These are phyloP conservation scores for Xylariaceae sp. DNA, from an alignment of 2,329 filamentous ascomycete genomes.

Conservation along the genomic window DNA sequence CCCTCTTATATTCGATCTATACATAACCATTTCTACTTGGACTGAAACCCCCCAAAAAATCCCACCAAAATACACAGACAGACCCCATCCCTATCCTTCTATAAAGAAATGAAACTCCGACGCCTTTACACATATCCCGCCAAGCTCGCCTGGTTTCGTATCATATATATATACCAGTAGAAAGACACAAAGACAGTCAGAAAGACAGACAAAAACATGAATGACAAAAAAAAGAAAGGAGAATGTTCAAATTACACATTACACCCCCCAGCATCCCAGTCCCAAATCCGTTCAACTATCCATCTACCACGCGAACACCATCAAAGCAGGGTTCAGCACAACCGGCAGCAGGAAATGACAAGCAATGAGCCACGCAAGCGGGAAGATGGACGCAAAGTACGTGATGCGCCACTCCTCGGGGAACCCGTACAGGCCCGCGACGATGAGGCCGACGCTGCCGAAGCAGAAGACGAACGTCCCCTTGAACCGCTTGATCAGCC, in stretches of 20 bases:
- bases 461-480: conserved; percentile 29
- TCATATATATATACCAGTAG: no score
- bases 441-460: conserved; percentile 25
- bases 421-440: conserved; percentile 27
- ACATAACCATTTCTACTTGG: conserved; percentile 8
- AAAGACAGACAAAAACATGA: no score
- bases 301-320: conserved; percentile 58
- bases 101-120: no score
- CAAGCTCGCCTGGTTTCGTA: no score
- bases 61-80: no score
- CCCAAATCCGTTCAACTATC: no score
- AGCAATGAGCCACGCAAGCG: conserved; percentile 45
- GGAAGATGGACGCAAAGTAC: conserved; percentile 54
- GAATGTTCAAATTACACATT: conserved; percentile 12
- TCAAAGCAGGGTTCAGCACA: conserved; percentile 56
- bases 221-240: no score
- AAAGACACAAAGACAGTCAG: no score
- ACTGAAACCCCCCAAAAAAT: no score
- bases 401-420: conserved; percentile 48
- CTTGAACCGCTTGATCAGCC: conserved; percentile 29
- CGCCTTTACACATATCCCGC: no score
- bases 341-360: conserved; percentile 55
- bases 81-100: no score
- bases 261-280: no score
- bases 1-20: conserved; percentile 1